A percentile compares a stretch with the other conserved stretches of the same genome.
Conservation (phyloP, 768 basidiomycete genomes). For the Termitomyces sp. region DNA sequence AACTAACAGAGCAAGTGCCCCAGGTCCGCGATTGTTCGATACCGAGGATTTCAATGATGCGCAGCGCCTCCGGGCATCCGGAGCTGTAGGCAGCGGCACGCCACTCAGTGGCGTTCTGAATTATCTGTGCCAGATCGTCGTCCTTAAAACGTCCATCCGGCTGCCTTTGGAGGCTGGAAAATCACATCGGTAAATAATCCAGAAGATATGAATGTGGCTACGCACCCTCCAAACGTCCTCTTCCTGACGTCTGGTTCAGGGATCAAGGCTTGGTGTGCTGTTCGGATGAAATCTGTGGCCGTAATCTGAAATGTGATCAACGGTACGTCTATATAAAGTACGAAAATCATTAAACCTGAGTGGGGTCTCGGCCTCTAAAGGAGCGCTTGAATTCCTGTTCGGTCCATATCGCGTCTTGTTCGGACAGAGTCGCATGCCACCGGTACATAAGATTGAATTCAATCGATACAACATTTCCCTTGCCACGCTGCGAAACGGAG, state of each 20-base stretch:
- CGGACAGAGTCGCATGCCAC: conserved; percentile 64
- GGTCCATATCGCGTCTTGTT: conserved; percentile 53
- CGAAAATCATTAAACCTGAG: conserved; percentile 24
- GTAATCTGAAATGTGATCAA: conserved; percentile 22
- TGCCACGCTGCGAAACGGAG: conserved; percentile 52
- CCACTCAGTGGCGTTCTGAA: conserved; percentile 56
- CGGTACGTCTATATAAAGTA: background rate
- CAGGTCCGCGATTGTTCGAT: conserved; percentile 64
- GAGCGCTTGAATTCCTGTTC: conserved; percentile 37
- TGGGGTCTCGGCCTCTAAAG: conserved; percentile 37
- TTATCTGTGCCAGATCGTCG: conserved; percentile 52
- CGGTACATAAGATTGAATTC: conserved; percentile 67
- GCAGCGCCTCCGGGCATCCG: conserved; percentile 62
- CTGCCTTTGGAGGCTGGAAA: conserved; percentile 42
- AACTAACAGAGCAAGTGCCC: conserved; percentile 66
- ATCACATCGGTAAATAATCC: background rate
- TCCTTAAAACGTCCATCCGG: conserved; percentile 56
- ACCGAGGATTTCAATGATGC: conserved; percentile 62
- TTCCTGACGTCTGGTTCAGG: conserved; percentile 31
- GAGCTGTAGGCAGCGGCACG: conserved; percentile 63
- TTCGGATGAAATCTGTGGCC: conserved; percentile 31
- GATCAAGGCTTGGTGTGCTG: conserved; percentile 24
- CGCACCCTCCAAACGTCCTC: conserved; percentile 55
- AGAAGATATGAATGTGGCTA: background rate
- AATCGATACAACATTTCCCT: conserved; percentile 71